Evolutionary conservation across 1,139 yeast species (phyloP).

Genomic region (Kodamaea sp.): DNA sequence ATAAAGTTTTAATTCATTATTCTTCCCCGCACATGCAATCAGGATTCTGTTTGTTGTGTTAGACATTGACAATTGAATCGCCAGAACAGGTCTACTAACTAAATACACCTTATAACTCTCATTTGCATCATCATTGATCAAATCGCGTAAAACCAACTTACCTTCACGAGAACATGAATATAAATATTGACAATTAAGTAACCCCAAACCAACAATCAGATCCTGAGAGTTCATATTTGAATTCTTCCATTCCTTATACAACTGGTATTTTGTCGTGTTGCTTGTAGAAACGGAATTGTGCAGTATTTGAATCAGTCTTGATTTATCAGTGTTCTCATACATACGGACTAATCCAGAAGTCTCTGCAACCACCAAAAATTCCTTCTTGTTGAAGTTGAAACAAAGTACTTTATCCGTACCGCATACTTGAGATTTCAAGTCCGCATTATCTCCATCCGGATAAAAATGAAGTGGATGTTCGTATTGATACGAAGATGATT

Average conservation of each 20-base stretch:
- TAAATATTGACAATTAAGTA: constrained; percentile 29
- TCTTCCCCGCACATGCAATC: constrained; percentile 45
- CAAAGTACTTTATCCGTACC: constrained; percentile 17
- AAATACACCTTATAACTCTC: constrained; percentile 27
- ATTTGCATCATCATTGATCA: constrained; percentile 38
- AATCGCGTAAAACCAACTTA: constrained; percentile 40
- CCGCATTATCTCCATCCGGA: too few relatives aligned
- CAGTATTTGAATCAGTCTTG: background rate
- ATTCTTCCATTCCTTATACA: constrained; percentile 31
- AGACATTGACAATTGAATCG: constrained; percentile 24
- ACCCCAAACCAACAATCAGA: constrained; percentile 30
- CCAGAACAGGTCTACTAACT: constrained; percentile 36
- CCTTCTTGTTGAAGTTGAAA: constrained; percentile 19
- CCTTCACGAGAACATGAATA: constrained; percentile 47
- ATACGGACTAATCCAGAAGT: constrained; percentile 31
- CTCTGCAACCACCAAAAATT: constrained; percentile 27
- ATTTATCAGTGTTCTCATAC: constrained; percentile 16
- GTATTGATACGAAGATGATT: background rate
- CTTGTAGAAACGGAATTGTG: constrained; percentile 3
- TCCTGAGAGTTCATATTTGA: constrained; percentile 19
- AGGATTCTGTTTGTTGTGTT: constrained; percentile 14
- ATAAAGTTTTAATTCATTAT: constrained; percentile 38
- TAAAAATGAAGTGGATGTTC: constrained; percentile 8
- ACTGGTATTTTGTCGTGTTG: constrained; percentile 15
- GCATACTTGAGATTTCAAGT: too few relatives aligned